A percentile compares a stretch with the other conserved stretches of the same genome.
phyloP scores from a whole-genome alignment of 2,329 filamentous ascomycete genomes.

The Fusarium neocosmosporiellum region DNA sequence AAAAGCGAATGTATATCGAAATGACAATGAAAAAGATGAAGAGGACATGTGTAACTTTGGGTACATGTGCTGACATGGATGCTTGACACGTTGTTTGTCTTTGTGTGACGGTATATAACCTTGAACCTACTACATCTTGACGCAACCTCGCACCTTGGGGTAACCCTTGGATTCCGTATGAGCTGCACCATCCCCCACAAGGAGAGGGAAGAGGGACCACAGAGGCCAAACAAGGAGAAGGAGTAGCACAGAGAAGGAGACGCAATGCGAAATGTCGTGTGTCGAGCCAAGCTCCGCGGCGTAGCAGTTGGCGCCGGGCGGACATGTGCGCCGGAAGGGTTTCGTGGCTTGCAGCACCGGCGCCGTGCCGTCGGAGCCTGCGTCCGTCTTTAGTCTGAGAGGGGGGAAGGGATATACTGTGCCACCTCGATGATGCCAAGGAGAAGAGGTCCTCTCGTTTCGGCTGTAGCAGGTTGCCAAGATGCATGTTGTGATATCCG shows the following conservation, averaged over 20 bases:
- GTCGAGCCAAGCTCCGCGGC: conserved; percentile 14
- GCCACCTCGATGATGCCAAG: neutral
- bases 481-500: neutral
- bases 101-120: neutral
- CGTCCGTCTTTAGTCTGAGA: neutral
- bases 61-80: neutral
- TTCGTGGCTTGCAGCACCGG: conserved; percentile 1
- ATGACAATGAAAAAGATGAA: conserved; percentile 9
- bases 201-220: neutral
- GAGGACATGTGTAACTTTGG: neutral
- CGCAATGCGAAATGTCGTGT: neutral
- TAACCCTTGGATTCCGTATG: neutral
- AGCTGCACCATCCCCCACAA: neutral
- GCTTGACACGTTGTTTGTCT: neutral
- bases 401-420: neutral
- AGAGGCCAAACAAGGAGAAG: neutral
- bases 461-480: neutral
- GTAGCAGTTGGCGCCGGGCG: neutral
- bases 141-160: neutral
- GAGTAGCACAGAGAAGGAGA: neutral
- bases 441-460: neutral
- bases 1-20: conserved; percentile 9
- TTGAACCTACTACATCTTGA: neutral
- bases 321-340: neutral
- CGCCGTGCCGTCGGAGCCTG: neutral